A percentile compares a stretch with the other conserved stretches of the same genome.
These are phyloP conservation scores for Cutaneotrichosporon mucoides DNA, from an alignment of 1,284 basidiomycete species.

Conservation along the genomic window DNA sequence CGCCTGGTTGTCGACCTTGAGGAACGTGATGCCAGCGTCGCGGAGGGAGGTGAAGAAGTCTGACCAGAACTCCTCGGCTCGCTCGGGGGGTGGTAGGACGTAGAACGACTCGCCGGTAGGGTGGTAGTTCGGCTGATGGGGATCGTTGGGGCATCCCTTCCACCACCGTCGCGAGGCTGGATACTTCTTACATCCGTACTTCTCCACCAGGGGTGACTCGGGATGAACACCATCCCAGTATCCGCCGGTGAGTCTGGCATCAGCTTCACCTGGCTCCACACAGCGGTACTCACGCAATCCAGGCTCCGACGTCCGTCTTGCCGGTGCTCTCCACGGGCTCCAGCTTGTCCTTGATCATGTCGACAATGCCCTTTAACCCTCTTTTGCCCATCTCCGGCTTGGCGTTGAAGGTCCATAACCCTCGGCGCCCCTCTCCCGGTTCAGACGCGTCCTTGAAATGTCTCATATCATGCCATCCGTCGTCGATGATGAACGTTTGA, in stretches of 20 bases:
- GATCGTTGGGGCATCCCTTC: constrained; percentile 8
- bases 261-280: background rate
- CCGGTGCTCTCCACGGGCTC: background rate
- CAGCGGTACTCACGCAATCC: constrained; percentile 18
- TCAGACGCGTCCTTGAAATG: background rate
- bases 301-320: constrained; percentile 26
- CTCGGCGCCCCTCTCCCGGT: constrained; percentile 1
- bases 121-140: constrained; percentile 7
- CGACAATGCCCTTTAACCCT: constrained; percentile 2
- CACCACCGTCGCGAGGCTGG: constrained; percentile 8
- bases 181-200: constrained; percentile 26
- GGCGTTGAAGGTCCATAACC: constrained; percentile 14
- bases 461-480: constrained; percentile 37
- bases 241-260: constrained; percentile 24
- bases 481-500: constrained; percentile 36
- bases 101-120: background rate
- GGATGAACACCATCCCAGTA: constrained; percentile 38
- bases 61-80: constrained; percentile 31
- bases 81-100: constrained; percentile 27
- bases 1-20: constrained; percentile 41
- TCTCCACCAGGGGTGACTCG: constrained; percentile 20
- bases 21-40: constrained; percentile 28
- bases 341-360: constrained; percentile 7
- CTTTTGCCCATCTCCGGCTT: constrained; percentile 1
- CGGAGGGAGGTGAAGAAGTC: constrained; percentile 32